phyloP scores from a whole-genome alignment of 2,329 filamentous ascomycete genomes.

The Chalaropsis thielavioides region DNA sequence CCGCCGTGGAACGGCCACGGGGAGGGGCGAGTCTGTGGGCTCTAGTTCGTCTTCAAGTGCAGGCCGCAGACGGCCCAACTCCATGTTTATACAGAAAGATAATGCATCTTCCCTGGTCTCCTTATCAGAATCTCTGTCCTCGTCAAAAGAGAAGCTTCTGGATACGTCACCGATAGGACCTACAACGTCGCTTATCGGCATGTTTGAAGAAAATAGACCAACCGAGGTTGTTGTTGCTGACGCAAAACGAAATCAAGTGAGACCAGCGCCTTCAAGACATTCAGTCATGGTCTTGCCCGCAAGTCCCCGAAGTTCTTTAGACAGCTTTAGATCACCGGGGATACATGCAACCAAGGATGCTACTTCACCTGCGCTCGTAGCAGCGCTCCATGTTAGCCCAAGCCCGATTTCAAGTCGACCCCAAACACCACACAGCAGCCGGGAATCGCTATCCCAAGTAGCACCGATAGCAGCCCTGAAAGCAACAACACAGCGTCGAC shows the following conservation, averaged over 20 bases:
- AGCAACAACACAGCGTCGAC: not conserved
- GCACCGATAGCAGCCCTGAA: not conserved
- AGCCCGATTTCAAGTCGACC: conserved; percentile 13
- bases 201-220: conserved; percentile 44
- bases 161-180: conserved; percentile 47
- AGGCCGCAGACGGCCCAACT: conserved; percentile 24
- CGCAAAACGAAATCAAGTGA: conserved; percentile 10
- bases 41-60: conserved; percentile 18
- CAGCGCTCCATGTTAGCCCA: conserved; percentile 8
- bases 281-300: not conserved
- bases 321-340: not conserved
- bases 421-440: conserved; percentile 2
- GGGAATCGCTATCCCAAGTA: not conserved
- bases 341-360: not conserved
- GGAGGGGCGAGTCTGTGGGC: conserved; percentile 17
- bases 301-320: not conserved
- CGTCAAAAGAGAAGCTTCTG: conserved; percentile 20
- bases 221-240: conserved; percentile 4
- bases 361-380: not conserved
- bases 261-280: not conserved
- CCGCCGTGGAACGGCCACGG: not conserved
- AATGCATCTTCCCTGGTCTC: not conserved
- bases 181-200: conserved; percentile 49
- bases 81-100: conserved; percentile 20
- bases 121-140: not conserved